Evolutionary conservation across 2,329 filamentous ascomycete genomes (phyloP).

Genomic region (Penicillium sp.): DNA sequence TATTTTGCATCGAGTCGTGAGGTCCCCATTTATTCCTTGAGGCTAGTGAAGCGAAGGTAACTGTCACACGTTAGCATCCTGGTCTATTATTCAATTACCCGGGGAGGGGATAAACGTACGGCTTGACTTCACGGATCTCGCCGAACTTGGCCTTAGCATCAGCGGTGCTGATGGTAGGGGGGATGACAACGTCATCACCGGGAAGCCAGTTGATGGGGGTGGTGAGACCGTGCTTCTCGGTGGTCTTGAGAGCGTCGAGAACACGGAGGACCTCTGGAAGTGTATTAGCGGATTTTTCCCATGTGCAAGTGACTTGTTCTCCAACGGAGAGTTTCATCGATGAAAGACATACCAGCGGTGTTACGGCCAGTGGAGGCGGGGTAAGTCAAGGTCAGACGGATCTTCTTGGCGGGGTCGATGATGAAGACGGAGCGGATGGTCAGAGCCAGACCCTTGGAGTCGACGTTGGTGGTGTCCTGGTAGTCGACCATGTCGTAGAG

Average conservation of each 20-base stretch:
- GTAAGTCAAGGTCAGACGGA: slow-evolving; percentile 89
- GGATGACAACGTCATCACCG: slow-evolving; percentile 90
- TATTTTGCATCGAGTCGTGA: slow-evolving; percentile 19
- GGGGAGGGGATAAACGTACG: slow-evolving; percentile 42
- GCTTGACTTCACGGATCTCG: slow-evolving; percentile 63
- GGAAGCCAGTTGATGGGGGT: slow-evolving; percentile 84
- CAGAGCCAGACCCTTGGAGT: slow-evolving; percentile 72
- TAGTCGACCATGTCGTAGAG: slow-evolving; percentile 82
- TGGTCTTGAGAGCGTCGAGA: slow-evolving; percentile 76
- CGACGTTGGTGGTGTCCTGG: slow-evolving; percentile 79
- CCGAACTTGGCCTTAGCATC: slow-evolving; percentile 88
- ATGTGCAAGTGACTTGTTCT: not conserved
- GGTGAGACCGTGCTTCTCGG: slow-evolving; percentile 84
- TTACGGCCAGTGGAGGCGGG: slow-evolving; percentile 87
- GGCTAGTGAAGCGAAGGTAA: slow-evolving; percentile 42
- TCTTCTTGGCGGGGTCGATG: slow-evolving; percentile 91
- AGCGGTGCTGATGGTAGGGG: slow-evolving; percentile 77
- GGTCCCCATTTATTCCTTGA: slow-evolving; percentile 34
- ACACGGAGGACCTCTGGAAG: slow-evolving; percentile 72
- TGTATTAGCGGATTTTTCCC: not conserved
- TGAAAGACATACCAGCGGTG: slow-evolving; percentile 49
- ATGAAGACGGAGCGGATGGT: slow-evolving; percentile 95
- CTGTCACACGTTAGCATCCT: slow-evolving; percentile 20
- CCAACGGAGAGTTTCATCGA: not conserved
- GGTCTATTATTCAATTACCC: not conserved